These are phyloP conservation scores for Dactylis glomerata DNA, from an alignment of 176 grass and related monocot genomes.

Conservation along the genomic window DNA sequence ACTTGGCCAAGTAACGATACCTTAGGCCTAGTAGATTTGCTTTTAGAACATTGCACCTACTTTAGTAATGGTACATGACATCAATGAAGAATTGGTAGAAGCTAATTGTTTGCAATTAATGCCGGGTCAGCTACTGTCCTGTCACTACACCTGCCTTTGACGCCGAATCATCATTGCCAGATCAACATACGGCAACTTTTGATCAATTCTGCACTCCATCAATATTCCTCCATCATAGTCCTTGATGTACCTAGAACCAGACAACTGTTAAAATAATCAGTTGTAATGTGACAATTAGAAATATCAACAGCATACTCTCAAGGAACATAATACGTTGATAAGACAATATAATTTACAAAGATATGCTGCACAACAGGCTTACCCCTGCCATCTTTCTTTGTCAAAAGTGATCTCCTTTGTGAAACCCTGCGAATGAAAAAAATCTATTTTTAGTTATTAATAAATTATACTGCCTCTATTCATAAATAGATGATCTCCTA, in stretches of 20 bases:
- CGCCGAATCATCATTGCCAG: constrained; percentile 92
- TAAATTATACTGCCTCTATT: neutral
- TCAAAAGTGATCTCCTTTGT: constrained; percentile 93
- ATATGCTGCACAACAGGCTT: constrained; percentile 35
- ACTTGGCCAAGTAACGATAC: neutral
- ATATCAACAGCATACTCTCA: neutral
- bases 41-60: neutral
- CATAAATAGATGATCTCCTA: neutral
- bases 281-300: neutral
- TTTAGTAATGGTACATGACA: neutral
- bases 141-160: constrained; percentile 85
- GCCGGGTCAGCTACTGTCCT: constrained; percentile 11
- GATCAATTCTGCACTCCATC: constrained; percentile 98
- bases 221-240: constrained; percentile 99
- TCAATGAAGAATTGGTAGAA: neutral
- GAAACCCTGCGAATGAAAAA: constrained; percentile 65
- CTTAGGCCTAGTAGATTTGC: neutral
- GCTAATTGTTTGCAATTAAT: neutral
- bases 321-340: constrained; percentile 3
- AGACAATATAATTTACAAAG: constrained; percentile 20
- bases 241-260: constrained; percentile 83
- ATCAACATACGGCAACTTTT: constrained; percentile 89
- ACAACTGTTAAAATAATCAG: constrained; percentile 18
- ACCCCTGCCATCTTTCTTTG: constrained; percentile 99
- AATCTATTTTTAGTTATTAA: neutral